A percentile compares a stretch with the other conserved stretches of the same genome.
phyloP scores from a whole-genome alignment of 345 rosid species.

The Eucalyptus guilfoylei region DNA sequence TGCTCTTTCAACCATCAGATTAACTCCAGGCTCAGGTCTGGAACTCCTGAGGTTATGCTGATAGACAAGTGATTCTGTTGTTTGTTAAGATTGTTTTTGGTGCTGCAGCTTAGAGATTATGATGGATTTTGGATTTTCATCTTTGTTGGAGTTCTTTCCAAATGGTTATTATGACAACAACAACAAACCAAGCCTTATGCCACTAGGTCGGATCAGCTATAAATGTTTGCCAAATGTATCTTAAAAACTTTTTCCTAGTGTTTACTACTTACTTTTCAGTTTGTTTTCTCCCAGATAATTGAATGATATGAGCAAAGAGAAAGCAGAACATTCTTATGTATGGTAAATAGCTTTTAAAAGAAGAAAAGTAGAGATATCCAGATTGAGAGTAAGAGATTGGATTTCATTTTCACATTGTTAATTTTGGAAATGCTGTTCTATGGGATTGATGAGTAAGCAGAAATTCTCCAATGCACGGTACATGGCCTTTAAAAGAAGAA shows the following conservation, averaged over 20 bases:
- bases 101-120: not conserved
- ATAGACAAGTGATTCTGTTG: not conserved
- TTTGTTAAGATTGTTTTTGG: not conserved
- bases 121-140: accelerated
- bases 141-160: not conserved
- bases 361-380: not conserved
- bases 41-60: not conserved
- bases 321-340: not conserved
- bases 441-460: not conserved
- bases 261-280: not conserved
- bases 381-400: not conserved
- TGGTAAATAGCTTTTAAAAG: not conserved
- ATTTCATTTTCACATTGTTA: not conserved
- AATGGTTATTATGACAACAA: not conserved
- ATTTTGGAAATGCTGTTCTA: not conserved
- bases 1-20: not conserved
- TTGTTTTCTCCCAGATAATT: not conserved
- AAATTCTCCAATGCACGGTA: not conserved
- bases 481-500: not conserved
- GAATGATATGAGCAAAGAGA: not conserved
- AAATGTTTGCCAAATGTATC: not conserved
- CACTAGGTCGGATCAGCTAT: not conserved
- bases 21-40: not conserved
- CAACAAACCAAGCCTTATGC: not conserved
- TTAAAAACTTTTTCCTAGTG: not conserved